Conservation (phyloP, 148 eudicot species). For the Persicaria tinctoria region DNA sequence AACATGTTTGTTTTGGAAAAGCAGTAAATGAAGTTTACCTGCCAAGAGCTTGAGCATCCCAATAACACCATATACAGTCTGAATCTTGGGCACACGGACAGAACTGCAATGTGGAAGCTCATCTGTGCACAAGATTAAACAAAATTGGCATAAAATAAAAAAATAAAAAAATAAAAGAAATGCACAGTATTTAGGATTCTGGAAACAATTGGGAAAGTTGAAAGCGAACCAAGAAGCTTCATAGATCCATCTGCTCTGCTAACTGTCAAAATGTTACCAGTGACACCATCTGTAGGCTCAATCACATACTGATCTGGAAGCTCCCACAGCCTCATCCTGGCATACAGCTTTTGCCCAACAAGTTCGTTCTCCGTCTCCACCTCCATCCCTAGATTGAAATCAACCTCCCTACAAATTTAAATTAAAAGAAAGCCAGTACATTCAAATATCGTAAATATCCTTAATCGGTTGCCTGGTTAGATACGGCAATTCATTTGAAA, state of each 20-base stretch:
- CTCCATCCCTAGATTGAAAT: constrained; percentile 38
- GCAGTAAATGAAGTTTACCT: constrained; percentile 35
- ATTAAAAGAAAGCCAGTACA: constrained; percentile 10
- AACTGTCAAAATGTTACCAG: constrained; percentile 54
- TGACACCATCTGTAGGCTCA: constrained; percentile 82
- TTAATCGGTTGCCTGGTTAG: background rate
- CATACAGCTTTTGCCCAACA: constrained; percentile 51
- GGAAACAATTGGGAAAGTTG: background rate
- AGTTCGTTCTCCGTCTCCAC: constrained; percentile 61
- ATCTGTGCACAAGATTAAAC: constrained; percentile 29
- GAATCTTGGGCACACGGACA: constrained; percentile 65
- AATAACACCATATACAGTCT: constrained; percentile 70
- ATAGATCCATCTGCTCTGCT: constrained; percentile 84
- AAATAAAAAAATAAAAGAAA: background rate
- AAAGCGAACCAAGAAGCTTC: constrained; percentile 53
- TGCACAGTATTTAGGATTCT: background rate
- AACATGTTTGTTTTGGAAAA: background rate
- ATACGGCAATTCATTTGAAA: background rate
- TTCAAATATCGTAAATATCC: too few relatives aligned
- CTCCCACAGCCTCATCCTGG: constrained; percentile 88
- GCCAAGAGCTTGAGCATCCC: constrained; percentile 86
- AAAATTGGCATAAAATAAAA: background rate
- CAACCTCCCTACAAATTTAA: constrained; percentile 17
- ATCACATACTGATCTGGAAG: constrained; percentile 75
- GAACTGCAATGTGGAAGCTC: constrained; percentile 66